Percentiles rank a stretch among this genome's conserved stretches.
phyloP scores from a whole-genome alignment of 257 asterid species.

The Solanum piurae region DNA sequence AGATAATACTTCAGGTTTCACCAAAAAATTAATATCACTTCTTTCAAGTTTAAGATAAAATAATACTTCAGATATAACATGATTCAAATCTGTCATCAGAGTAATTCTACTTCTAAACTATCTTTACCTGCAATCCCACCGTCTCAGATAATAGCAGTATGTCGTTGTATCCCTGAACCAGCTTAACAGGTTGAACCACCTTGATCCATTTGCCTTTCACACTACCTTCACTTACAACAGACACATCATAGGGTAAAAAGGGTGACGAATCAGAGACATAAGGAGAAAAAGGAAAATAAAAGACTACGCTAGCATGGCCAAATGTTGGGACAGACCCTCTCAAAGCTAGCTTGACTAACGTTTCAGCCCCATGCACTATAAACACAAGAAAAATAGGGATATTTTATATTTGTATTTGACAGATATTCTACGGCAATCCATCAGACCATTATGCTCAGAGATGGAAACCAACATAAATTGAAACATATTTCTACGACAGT shows the following conservation, averaged over 20 bases:
- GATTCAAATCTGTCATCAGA: not conserved
- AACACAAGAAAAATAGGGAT: not conserved
- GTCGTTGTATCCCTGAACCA: constrained; percentile 67
- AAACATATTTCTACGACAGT: not conserved
- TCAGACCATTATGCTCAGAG: not conserved
- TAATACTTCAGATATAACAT: not conserved
- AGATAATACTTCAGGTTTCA: not conserved
- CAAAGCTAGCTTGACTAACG: not conserved
- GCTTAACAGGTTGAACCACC: constrained; percentile 61
- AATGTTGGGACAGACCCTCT: not conserved
- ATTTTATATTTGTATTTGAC: not conserved
- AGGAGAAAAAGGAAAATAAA: not conserved
- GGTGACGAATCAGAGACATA: not conserved
- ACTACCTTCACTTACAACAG: constrained; percentile 40
- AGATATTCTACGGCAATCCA: not conserved
- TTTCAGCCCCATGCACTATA: not conserved
- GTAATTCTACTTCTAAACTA: not conserved
- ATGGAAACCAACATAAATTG: not conserved
- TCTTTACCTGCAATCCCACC: constrained; percentile 81
- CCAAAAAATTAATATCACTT: not conserved
- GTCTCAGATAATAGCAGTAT: constrained; percentile 64
- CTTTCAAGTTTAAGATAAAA: not conserved
- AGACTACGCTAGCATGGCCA: not conserved
- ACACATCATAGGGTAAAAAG: not conserved
- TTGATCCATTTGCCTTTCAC: constrained; percentile 72